These are phyloP conservation scores for Tylopilus rubrobrunneus DNA, from an alignment of 768 basidiomycete genomes.

Conservation along the genomic window DNA sequence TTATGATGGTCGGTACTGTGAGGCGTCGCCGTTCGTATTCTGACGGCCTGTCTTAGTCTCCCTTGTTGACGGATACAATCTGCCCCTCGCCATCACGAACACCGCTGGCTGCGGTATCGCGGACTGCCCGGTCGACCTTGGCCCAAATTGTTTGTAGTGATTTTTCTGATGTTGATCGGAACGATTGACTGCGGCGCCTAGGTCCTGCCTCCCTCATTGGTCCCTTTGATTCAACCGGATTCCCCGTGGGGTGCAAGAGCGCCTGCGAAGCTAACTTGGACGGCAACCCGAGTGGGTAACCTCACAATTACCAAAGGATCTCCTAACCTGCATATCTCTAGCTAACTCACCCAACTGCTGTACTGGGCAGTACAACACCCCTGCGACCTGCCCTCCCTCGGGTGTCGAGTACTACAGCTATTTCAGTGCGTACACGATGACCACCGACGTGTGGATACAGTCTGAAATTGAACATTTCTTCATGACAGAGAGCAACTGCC, in stretches of 20 bases:
- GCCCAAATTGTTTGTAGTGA: constrained; percentile 44
- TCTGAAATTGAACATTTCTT: background rate
- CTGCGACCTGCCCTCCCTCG: constrained; percentile 53
- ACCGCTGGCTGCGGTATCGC: constrained; percentile 51
- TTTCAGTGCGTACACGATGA: constrained; percentile 37
- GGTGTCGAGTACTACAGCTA: constrained; percentile 40
- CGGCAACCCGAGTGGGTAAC: constrained; percentile 28
- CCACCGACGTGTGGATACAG: background rate
- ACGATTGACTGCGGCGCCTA: constrained; percentile 11
- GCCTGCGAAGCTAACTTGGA: constrained; percentile 46
- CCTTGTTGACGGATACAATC: constrained; percentile 62
- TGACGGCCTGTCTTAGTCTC: constrained; percentile 39
- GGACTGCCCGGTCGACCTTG: constrained; percentile 59
- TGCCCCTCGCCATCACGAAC: constrained; percentile 57
- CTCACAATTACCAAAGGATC: background rate
- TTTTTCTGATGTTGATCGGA: background rate
- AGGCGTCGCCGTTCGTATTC: background rate
- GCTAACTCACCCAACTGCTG: constrained; percentile 65
- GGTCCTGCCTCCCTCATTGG: constrained; percentile 51
- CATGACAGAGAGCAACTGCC: constrained; percentile 37
- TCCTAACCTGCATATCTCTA: constrained; percentile 16
- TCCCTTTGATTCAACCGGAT: constrained; percentile 50
- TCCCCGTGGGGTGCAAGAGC: constrained; percentile 57
- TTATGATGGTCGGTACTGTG: constrained; percentile 50
- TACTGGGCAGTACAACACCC: constrained; percentile 49